phyloP scores from a whole-genome alignment of 495 filamentous ascomycete species.

The Aspergillus coremiiformis region DNA sequence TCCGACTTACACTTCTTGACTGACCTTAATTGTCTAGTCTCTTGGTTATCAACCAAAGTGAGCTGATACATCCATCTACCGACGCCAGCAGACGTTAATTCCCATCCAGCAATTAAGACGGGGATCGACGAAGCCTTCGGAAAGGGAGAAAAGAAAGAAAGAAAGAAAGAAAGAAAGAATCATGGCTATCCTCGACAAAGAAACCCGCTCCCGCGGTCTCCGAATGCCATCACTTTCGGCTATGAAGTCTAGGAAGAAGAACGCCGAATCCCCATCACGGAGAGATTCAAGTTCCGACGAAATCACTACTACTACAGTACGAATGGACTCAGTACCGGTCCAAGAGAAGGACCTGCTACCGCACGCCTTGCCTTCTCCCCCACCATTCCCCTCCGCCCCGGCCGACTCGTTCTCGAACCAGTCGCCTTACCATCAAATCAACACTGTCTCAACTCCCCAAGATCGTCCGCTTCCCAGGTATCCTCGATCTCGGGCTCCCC shows the following conservation, averaged over 20 bases:
- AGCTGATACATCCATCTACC: not conserved
- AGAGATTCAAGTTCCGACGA: conserved; percentile 8
- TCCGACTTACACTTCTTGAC: not conserved
- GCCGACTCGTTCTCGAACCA: conserved; percentile 2
- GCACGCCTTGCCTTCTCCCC: conserved; percentile 16
- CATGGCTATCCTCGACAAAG: conserved; percentile 37
- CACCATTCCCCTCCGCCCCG: conserved; percentile 7
- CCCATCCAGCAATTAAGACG: not conserved
- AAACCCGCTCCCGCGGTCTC: conserved; percentile 34
- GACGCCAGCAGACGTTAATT: not conserved
- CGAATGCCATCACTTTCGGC: conserved; percentile 33
- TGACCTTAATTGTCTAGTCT: not conserved
- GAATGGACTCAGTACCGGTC: conserved; percentile 10
- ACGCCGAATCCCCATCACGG: conserved; percentile 7
- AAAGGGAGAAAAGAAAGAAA: not conserved
- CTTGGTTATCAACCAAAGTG: not conserved
- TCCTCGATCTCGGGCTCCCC: conserved; percentile 1
- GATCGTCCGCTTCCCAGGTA: conserved; percentile 2
- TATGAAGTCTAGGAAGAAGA: conserved; percentile 21
- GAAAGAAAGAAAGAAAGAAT: not conserved
- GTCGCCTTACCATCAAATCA: not conserved
- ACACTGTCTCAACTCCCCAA: not conserved
- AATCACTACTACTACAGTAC: conserved; percentile 5
- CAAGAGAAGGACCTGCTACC: conserved; percentile 30
- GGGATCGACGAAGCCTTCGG: not conserved